Conservation (phyloP, 2,329 filamentous ascomycete genomes). For the Saccharata proteae region DNA sequence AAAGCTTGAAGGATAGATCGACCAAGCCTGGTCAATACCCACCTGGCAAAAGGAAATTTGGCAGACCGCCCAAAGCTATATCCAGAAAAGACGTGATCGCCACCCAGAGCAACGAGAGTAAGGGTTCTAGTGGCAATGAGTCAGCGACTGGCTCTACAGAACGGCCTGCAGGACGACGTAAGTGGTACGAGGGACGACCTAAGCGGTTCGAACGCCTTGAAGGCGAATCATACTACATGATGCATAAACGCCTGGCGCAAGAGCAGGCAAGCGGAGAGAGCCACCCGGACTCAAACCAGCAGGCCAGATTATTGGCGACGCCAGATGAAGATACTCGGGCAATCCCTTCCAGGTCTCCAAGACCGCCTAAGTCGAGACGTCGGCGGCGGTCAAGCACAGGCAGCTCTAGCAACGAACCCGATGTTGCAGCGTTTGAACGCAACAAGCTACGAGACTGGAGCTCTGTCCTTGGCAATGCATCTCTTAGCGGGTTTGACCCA, state of each 20-base stretch:
- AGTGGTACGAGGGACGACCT: conserved; percentile 8
- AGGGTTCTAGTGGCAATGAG: background rate
- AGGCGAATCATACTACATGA: conserved; percentile 10
- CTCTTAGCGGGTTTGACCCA: conserved; percentile 50
- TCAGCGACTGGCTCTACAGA: background rate
- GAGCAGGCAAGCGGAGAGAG: background rate
- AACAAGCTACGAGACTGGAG: conserved; percentile 60
- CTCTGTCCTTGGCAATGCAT: conserved; percentile 68
- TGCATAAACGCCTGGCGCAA: conserved; percentile 4
- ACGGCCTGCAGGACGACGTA: conserved; percentile 2
- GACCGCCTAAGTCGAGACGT: background rate
- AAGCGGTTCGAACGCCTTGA: background rate
- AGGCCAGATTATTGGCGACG: conserved; percentile 1
- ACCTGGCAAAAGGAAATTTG: background rate
- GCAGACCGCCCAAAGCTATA: conserved; percentile 2
- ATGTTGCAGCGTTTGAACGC: conserved; percentile 1
- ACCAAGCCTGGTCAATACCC: background rate
- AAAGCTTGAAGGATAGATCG: background rate
- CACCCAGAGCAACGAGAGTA: background rate
- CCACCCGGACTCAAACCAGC: conserved; percentile 2
- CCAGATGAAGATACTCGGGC: background rate
- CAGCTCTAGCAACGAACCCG: too few species aligned
- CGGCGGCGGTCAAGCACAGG: background rate
- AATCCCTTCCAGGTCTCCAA: background rate
- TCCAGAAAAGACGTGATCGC: conserved; percentile 1